Conservation (phyloP, 176 grass and related monocot genomes). For the Dactylis glomerata region DNA sequence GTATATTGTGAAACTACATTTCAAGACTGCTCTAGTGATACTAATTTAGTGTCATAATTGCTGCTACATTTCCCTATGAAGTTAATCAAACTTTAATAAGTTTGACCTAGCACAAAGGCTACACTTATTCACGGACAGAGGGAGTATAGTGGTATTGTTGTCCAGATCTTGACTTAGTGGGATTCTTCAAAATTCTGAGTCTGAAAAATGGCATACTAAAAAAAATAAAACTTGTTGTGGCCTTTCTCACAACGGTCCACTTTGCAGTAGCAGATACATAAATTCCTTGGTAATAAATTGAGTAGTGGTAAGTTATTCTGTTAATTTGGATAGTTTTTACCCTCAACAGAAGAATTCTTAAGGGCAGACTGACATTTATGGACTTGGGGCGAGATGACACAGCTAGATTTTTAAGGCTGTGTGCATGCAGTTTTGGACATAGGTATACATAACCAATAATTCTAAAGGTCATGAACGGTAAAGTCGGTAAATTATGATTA, state of each 20-base stretch:
- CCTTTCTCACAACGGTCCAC: neutral
- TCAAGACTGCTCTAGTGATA: too few relatives aligned
- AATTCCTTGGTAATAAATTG: slow-evolving; percentile 5
- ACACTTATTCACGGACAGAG: too few relatives aligned
- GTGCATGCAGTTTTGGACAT: neutral
- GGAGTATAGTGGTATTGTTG: neutral
- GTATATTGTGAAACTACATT: too few relatives aligned
- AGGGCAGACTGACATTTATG: neutral
- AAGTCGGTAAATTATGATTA: neutral
- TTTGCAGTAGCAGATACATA: neutral
- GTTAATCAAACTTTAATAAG: too few relatives aligned
- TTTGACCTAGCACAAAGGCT: too few relatives aligned
- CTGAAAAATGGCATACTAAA: neutral
- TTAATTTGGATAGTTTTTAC: slow-evolving; percentile 1
- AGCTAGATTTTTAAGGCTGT: neutral
- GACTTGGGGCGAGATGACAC: neutral
- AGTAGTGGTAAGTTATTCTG: neutral
- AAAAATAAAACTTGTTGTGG: neutral
- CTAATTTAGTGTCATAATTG: too few relatives aligned
- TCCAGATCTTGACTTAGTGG: neutral
- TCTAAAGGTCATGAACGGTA: neutral
- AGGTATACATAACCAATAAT: neutral
- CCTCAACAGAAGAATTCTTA: neutral
- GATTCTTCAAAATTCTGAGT: neutral
- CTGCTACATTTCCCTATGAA: too few relatives aligned